Evolutionary conservation across 1,284 basidiomycete species (phyloP).

Genomic region (Ustilago vetiveriae): DNA sequence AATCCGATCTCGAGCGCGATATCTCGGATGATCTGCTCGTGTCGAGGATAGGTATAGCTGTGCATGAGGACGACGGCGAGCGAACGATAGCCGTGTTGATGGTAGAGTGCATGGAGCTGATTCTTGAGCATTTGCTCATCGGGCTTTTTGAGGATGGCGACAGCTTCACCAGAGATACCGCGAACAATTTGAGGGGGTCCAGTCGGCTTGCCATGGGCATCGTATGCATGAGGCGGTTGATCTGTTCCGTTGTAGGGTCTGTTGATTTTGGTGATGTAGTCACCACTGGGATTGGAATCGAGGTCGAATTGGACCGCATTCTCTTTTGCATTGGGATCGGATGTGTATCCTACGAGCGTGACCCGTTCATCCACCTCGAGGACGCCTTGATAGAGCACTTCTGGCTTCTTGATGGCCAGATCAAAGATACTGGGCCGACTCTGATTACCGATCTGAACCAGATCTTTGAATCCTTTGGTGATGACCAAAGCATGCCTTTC

Average conservation of each 20-base stretch:
- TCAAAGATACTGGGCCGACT: constrained; percentile 79
- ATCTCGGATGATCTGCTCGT: constrained; percentile 78
- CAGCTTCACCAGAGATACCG: constrained; percentile 90
- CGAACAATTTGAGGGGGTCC: constrained; percentile 79
- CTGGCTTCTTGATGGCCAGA: constrained; percentile 72
- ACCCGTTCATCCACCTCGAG: constrained; percentile 94
- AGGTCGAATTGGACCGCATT: constrained; percentile 68
- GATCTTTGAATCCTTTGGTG: constrained; percentile 89
- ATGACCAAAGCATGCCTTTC: constrained; percentile 89
- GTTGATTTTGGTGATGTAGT: constrained; percentile 19
- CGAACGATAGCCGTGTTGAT: constrained; percentile 79
- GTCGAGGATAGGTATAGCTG: constrained; percentile 88
- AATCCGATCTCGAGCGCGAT: constrained; percentile 84
- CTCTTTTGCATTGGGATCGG: constrained; percentile 81
- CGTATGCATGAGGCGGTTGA: constrained; percentile 75
- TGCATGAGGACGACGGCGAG: constrained; percentile 87
- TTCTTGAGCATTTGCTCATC: constrained; percentile 60
- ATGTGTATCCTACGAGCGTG: constrained; percentile 89
- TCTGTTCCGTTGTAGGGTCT: constrained; percentile 57
- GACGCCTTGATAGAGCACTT: constrained; percentile 81
- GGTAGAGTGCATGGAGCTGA: constrained; percentile 77
- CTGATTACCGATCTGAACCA: constrained; percentile 91
- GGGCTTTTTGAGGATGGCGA: constrained; percentile 81
- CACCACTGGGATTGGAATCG: constrained; percentile 17
- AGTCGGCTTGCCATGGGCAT: constrained; percentile 73